Percentiles rank a stretch among this genome's conserved stretches.
phyloP scores from a whole-genome alignment of 768 basidiomycete genomes.

The Mycena capillaripes region DNA sequence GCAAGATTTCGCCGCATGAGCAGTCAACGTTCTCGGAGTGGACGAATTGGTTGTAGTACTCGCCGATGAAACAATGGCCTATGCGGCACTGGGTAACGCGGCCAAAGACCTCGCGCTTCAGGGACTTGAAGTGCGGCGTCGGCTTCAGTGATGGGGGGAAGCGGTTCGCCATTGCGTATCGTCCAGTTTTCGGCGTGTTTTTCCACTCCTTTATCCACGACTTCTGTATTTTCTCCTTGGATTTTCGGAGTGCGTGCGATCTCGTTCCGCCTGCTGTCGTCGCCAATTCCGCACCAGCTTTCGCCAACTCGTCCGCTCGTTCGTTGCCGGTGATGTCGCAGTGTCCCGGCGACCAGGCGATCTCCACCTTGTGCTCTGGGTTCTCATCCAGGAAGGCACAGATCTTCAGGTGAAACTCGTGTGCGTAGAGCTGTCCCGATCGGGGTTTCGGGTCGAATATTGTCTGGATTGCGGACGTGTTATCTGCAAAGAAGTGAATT shows the following conservation, averaged over 20 bases:
- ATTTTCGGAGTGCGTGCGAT: slow-evolving; percentile 31
- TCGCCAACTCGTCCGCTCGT: slow-evolving; percentile 42
- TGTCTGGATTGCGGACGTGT: slow-evolving; percentile 1
- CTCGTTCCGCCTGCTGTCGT: slow-evolving; percentile 14
- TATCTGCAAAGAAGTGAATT: no score
- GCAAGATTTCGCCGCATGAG: no score
- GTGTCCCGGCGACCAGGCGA: slow-evolving; percentile 44
- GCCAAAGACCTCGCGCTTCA: slow-evolving; percentile 42
- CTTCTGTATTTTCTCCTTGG: slow-evolving; percentile 15
- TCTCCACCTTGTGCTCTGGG: slow-evolving; percentile 28
- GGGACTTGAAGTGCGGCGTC: slow-evolving; percentile 17
- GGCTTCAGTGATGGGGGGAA: slow-evolving; percentile 35
- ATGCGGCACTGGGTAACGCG: slow-evolving; percentile 42
- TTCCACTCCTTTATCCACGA: slow-evolving; percentile 39
- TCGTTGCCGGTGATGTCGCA: slow-evolving; percentile 40
- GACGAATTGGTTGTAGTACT: slow-evolving; percentile 43
- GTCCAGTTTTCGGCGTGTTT: slow-evolving; percentile 6
- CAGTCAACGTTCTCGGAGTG: slow-evolving; percentile 25
- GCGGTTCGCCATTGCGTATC: slow-evolving; percentile 35
- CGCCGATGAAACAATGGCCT: slow-evolving; percentile 45
- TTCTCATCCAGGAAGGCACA: slow-evolving; percentile 34
- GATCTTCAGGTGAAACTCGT: slow-evolving; percentile 35
- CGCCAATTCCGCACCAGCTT: slow-evolving; percentile 32
- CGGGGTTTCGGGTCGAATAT: slow-evolving; percentile 16
- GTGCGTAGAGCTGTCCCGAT: slow-evolving; percentile 31